A percentile compares a stretch with the other conserved stretches of the same genome.
Conservation (phyloP, 2,329 filamentous ascomycete genomes). For the Colletotrichum sansevieriae region DNA sequence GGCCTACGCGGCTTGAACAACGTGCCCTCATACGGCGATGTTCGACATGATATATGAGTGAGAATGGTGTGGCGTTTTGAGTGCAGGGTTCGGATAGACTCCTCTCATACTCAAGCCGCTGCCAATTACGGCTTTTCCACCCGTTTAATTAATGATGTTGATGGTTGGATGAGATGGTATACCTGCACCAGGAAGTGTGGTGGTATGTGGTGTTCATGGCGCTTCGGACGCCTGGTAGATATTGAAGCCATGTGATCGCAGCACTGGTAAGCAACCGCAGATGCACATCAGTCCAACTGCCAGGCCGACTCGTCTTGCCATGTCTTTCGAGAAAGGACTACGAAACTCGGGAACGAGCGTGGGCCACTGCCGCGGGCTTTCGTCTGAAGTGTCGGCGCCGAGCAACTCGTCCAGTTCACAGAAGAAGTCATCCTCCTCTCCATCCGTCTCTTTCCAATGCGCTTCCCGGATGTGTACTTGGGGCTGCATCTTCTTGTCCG, state of each 20-base stretch:
- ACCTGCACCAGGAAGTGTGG: not conserved
- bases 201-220: conserved; percentile 12
- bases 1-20: conserved; percentile 24
- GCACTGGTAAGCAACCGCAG: conserved; percentile 41
- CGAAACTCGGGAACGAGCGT: conserved; percentile 33
- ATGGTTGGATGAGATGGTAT: not conserved
- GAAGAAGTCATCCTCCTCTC: conserved; percentile 40
- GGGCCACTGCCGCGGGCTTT: conserved; percentile 22
- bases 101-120: conserved; percentile 21
- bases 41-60: conserved; percentile 27
- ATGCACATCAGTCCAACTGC: conserved; percentile 50
- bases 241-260: conserved; percentile 38
- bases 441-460: conserved; percentile 41
- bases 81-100: conserved; percentile 29
- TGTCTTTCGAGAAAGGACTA: conserved; percentile 42
- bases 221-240: conserved; percentile 36
- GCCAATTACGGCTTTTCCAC: conserved; percentile 4
- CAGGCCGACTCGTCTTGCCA: conserved; percentile 48
- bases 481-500: conserved; percentile 28
- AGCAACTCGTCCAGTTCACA: conserved; percentile 33
- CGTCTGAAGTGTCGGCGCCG: conserved; percentile 15
- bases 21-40: conserved; percentile 31
- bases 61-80: conserved; percentile 14
- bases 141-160: conserved; percentile 3
- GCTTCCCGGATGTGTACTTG: conserved; percentile 35